Evolutionary conservation across 768 basidiomycete species (phyloP), one percentile per base, ranked within the genome.

Genomic region (Boletus sp.): DNA sequence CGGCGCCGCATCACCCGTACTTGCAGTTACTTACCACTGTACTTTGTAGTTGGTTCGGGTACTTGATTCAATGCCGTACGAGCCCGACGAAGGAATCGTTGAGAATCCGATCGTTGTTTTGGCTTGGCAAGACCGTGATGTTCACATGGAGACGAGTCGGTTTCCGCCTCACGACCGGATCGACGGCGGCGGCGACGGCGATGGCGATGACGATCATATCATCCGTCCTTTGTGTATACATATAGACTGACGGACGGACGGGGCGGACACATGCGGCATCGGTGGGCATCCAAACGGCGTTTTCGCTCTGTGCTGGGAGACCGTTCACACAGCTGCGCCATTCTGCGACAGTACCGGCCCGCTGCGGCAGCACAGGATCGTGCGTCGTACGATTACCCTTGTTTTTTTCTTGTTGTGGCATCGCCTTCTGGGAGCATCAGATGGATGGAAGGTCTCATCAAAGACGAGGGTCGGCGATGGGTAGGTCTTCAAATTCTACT

Each of bases 121-220:
- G 35, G 12, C 18, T 33, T 37, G 36, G 11, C 24, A 20, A 9
- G 18, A 39, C 37, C 3, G 33, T 35, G 50, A 56, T 39, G 45
- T 47, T 40, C 44, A 18, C 49, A 48, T 62, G 59, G 57, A 52
- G 53, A 65, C 50, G 35, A 14, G 18, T 33, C 9, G 24, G 20
- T 28, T 7, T 29, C 50, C 41, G 15, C 56, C 40, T 62, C 53
- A 6, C 59, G 55, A 59, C 24, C 57, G 41, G 37, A 32, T 52
- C 48, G 44, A 47, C 58, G n/a, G 15, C 37, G 36, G 51, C 36
- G n/a, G n/a, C n/a, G n/a, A n/a, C n/a, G n/a, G n/a, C n/a, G n/a
- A n/a, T n/a, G 37, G 20, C 9, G 28, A 28, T 36, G 44, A 55
- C 30, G 17, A 30, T 47, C 32, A 48, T n/a, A n/a, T 47, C 41